These are phyloP conservation scores for Escovopsis sp. DNA, from an alignment of 2,329 filamentous ascomycete genomes.

Conservation along the genomic window DNA sequence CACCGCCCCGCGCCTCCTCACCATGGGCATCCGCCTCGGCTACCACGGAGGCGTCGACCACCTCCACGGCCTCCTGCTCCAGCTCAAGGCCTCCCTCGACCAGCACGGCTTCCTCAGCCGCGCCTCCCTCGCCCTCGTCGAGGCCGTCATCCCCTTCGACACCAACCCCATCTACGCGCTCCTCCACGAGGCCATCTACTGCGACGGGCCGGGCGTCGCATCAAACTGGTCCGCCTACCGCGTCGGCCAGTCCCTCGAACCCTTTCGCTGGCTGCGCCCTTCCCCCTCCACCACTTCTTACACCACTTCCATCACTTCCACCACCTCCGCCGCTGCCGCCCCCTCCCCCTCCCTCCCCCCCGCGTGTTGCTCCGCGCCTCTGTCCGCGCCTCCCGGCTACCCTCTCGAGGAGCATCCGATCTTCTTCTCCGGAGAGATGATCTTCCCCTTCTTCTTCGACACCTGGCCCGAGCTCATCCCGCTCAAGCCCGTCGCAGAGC, in stretches of 20 bases:
- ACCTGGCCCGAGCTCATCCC: slow-evolving; percentile 62
- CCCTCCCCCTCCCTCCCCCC: too few species aligned
- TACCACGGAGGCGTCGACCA: slow-evolving; percentile 61
- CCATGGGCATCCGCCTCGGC: slow-evolving; percentile 66
- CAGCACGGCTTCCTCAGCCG: slow-evolving; percentile 63
- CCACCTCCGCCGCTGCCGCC: too few species aligned
- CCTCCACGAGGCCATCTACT: slow-evolving; percentile 81
- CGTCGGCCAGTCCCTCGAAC: slow-evolving; percentile 34
- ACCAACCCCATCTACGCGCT: slow-evolving; percentile 70
- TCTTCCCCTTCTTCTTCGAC: slow-evolving; percentile 74
- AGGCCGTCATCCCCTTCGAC: slow-evolving; percentile 56
- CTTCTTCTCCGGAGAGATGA: slow-evolving; percentile 85
- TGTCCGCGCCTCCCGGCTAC: too few species aligned
- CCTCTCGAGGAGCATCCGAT: slow-evolving; percentile 28
- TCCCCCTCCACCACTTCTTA: slow-evolving; percentile 9
- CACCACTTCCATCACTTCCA: too few species aligned
- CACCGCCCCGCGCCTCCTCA: slow-evolving; percentile 60
- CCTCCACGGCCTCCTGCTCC: slow-evolving; percentile 61
- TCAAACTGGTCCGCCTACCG: slow-evolving; percentile 65
- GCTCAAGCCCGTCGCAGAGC: slow-evolving; percentile 53
- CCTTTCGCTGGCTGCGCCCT: slow-evolving; percentile 36
- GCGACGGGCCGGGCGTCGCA: slow-evolving; percentile 44
- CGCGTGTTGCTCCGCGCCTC: too few species aligned
- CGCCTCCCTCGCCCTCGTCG: slow-evolving; percentile 53
- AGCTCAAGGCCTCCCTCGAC: slow-evolving; percentile 57